Evolutionary conservation across 169 alveolate species (phyloP).

Genomic region (Fabrea salina): DNA sequence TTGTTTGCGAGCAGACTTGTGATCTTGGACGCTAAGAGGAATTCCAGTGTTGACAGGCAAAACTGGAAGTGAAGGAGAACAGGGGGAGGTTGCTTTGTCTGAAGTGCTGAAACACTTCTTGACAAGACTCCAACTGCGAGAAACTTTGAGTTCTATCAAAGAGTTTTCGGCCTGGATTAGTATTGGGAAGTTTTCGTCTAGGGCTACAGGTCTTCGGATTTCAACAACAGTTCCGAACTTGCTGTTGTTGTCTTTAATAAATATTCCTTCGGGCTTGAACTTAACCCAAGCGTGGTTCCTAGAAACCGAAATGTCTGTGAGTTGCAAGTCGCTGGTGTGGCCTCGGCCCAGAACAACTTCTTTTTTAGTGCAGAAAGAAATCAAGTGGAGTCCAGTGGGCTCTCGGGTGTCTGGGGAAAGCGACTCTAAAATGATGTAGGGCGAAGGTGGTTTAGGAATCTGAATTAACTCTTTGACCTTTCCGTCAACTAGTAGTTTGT

Average conservation of each 20-base stretch:
- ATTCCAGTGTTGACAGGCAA: constrained; percentile 32
- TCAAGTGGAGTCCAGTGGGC: constrained; percentile 77
- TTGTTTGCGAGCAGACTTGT: no score
- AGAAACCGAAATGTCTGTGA: constrained; percentile 94
- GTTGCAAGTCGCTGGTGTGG: constrained; percentile 89
- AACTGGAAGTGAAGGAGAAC: neutral
- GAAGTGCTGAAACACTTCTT: constrained; percentile 31
- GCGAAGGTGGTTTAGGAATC: constrained; percentile 86
- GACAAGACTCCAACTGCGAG: constrained; percentile 2
- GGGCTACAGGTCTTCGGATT: constrained; percentile 43
- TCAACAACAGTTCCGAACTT: constrained; percentile 94
- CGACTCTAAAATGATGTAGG: constrained; percentile 81
- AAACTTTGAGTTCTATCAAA: neutral
- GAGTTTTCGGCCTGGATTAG: neutral
- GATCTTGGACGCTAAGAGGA: constrained; percentile 29
- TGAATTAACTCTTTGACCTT: constrained; percentile 76
- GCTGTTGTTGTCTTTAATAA: constrained; percentile 88
- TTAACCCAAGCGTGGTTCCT: constrained; percentile 87
- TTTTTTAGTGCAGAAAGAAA: constrained; percentile 61
- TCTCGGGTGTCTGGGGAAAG: constrained; percentile 34
- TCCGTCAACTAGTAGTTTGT: constrained; percentile 58
- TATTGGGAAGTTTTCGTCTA: constrained; percentile 20
- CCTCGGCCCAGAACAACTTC: constrained; percentile 89
- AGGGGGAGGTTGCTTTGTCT: neutral
- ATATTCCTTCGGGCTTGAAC: constrained; percentile 69